Evolutionary conservation across 2,329 filamentous ascomycete species (phyloP).

Genomic region (Ambrosiella beaveri): DNA sequence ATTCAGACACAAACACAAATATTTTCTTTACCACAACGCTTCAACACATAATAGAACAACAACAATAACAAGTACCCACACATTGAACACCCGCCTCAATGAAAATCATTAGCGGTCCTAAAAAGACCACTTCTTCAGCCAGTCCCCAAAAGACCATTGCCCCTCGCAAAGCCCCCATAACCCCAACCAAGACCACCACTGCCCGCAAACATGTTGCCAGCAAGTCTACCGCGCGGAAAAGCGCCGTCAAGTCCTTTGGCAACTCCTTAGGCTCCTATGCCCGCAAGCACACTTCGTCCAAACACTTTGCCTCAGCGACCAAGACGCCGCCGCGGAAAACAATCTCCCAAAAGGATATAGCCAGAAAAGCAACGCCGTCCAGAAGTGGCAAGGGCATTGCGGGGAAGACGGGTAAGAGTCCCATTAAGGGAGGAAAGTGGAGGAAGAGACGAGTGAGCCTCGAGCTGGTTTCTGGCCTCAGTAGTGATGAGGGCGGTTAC

Average conservation of each 20-base stretch:
- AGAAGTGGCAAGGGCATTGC: neutral
- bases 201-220: constrained; percentile 11
- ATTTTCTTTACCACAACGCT: neutral
- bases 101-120: constrained; percentile 9
- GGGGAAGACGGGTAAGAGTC: constrained; percentile 6
- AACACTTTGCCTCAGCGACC: neutral
- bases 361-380: neutral
- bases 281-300: constrained; percentile 3
- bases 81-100: neutral
- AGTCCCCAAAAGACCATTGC: constrained; percentile 9
- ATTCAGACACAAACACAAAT: neutral
- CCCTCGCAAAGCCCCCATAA: constrained; percentile 6
- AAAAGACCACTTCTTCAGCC: constrained; percentile 2
- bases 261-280: neutral
- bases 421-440: neutral
- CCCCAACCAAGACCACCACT: neutral
- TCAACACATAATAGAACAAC: neutral
- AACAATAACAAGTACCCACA: neutral
- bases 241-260: neutral
- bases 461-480: constrained; percentile 38
- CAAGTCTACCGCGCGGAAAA: constrained; percentile 8
- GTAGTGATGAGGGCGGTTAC: constrained; percentile 17
- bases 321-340: constrained; percentile 3
- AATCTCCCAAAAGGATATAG: neutral
- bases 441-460: constrained; percentile 18